phyloP scores from a whole-genome alignment of 768 basidiomycete species.

The Hericium erinaceus region DNA sequence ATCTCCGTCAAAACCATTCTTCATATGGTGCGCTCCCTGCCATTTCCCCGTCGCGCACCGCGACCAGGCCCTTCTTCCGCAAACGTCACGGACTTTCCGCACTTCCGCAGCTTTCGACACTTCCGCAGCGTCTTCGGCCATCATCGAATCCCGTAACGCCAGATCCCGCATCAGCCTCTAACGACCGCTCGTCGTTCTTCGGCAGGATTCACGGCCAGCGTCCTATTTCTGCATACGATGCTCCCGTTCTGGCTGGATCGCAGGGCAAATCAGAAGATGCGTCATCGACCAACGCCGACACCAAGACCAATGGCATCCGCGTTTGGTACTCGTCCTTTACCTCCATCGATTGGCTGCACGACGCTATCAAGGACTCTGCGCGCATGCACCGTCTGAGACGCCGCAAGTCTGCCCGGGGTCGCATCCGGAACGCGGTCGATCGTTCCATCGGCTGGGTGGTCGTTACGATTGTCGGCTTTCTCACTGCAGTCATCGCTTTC shows the following conservation, averaged over 20 bases:
- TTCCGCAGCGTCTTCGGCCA: conserved; percentile 13
- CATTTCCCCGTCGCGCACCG: not conserved
- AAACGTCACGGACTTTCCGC: conserved; percentile 29
- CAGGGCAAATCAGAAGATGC: conserved; percentile 17
- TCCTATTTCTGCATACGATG: conserved; percentile 70
- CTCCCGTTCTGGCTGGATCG: conserved; percentile 27
- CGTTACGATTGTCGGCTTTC: conserved; percentile 79
- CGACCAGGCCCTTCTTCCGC: conserved; percentile 17
- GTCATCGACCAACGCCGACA: conserved; percentile 38
- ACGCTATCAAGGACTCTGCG: conserved; percentile 87
- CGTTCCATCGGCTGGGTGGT: conserved; percentile 83
- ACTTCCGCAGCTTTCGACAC: conserved; percentile 24
- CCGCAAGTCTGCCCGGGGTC: conserved; percentile 62
- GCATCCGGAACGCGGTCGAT: conserved; percentile 55
- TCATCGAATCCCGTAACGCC: conserved; percentile 26
- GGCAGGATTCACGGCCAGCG: conserved; percentile 36
- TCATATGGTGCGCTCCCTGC: conserved; percentile 50
- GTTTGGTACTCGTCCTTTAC: conserved; percentile 91
- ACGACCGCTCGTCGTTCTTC: conserved; percentile 27
- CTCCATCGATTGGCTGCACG: conserved; percentile 94
- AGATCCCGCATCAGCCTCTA: conserved; percentile 19
- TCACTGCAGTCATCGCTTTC: conserved; percentile 82
- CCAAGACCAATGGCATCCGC: conserved; percentile 77
- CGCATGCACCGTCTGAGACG: conserved; percentile 67
- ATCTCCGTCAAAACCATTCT: conserved; percentile 14